Conservation (phyloP, 495 filamentous ascomycete genomes). For the Staphylotrichum tortipilum region DNA sequence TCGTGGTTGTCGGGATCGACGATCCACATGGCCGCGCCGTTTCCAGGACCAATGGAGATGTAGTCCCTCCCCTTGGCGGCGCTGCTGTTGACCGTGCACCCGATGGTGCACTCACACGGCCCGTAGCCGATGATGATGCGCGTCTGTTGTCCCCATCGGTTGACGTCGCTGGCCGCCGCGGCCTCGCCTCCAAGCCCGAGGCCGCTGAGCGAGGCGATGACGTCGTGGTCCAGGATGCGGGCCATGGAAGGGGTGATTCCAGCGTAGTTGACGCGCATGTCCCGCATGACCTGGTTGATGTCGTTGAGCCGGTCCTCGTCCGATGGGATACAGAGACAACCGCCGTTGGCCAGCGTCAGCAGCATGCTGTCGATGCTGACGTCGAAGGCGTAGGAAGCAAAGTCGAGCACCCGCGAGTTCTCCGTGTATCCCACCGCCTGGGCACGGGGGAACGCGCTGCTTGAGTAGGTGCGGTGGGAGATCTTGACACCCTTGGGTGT, state of each 20-base stretch:
- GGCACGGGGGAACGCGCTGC: slow-evolving; percentile 20
- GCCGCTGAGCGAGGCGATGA: slow-evolving; percentile 13
- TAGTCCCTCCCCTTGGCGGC: slow-evolving; percentile 32
- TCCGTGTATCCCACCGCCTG: slow-evolving; percentile 6
- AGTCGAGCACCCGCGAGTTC: slow-evolving; percentile 45
- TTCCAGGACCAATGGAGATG: slow-evolving; percentile 17
- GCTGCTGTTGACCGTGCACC: slow-evolving; percentile 39
- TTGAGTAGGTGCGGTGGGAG: slow-evolving; percentile 31
- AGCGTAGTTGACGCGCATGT: slow-evolving; percentile 18
- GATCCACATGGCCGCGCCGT: slow-evolving; percentile 23
- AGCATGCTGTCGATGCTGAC: slow-evolving; percentile 49
- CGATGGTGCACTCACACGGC: slow-evolving; percentile 42
- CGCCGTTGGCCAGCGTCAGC: slow-evolving; percentile 40
- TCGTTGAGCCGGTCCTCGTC: slow-evolving; percentile 22
- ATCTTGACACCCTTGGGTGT: slow-evolving; percentile 41
- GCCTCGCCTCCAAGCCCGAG: slow-evolving; percentile 23
- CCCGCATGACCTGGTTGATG: slow-evolving; percentile 25
- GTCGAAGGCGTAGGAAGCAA: slow-evolving; percentile 53
- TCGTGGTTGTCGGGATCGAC: slow-evolving; percentile 25
- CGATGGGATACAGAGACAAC: slow-evolving; percentile 30
- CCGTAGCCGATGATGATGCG: slow-evolving; percentile 47
- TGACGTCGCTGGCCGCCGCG: slow-evolving; percentile 8
- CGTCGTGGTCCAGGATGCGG: slow-evolving; percentile 10
- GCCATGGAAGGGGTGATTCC: slow-evolving; percentile 19
- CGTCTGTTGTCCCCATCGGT: slow-evolving; percentile 17